phyloP scores from a whole-genome alignment of 176 grass and related monocot genomes.

The Aegilops tauschii region DNA sequence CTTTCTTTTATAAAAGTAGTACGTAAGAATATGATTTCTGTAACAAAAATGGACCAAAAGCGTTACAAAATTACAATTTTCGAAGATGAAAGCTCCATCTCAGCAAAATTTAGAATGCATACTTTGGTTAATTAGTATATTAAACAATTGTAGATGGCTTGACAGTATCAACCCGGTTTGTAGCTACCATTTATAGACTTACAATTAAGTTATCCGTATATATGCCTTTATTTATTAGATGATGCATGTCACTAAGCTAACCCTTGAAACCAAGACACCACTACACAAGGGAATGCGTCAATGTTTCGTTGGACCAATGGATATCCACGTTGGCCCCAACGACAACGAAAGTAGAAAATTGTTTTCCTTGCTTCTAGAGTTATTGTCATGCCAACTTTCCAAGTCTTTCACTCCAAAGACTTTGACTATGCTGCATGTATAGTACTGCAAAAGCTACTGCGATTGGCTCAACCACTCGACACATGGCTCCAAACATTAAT shows the following conservation, averaged over 20 bases:
- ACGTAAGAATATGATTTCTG: too few relatives aligned
- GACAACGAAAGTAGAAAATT: slow-evolving; percentile 16
- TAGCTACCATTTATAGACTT: neutral
- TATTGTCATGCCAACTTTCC: slow-evolving; percentile 29
- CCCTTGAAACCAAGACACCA: neutral
- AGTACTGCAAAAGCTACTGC: neutral
- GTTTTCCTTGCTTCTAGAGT: neutral
- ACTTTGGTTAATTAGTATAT: too few relatives aligned
- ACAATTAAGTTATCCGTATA: neutral
- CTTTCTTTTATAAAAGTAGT: too few relatives aligned
- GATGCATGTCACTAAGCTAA: slow-evolving; percentile 20
- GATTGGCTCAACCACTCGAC: slow-evolving; percentile 16
- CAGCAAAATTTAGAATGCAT: too few relatives aligned
- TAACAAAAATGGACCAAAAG: too few relatives aligned
- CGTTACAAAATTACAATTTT: too few relatives aligned
- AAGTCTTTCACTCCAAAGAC: slow-evolving; percentile 46
- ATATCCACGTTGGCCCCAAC: slow-evolving; percentile 30
- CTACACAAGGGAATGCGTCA: slow-evolving; percentile 6
- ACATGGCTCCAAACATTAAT: neutral
- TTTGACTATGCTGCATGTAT: slow-evolving; percentile 24
- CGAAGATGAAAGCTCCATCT: too few relatives aligned
- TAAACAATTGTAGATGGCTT: slow-evolving; percentile 23
- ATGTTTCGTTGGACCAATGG: slow-evolving; percentile 35
- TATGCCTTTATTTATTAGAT: slow-evolving; percentile 11
- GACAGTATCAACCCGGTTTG: neutral